Conservation (phyloP, 202 grass and related monocot genomes). For the Eragrostis tef region DNA sequence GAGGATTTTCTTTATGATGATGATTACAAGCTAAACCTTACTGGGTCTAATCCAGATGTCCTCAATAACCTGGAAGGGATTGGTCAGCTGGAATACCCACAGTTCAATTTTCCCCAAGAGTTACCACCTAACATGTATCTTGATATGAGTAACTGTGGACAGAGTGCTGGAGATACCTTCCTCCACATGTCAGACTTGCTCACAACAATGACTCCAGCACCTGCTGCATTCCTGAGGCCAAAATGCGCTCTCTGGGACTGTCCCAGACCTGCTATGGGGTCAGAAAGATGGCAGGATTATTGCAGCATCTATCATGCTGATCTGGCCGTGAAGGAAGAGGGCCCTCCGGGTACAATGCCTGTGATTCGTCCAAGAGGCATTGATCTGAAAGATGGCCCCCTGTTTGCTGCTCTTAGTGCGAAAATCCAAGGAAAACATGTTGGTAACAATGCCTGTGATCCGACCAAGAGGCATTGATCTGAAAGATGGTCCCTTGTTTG, state of each 20-base stretch:
- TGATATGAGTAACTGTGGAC: conserved; percentile 55
- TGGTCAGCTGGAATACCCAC: conserved; percentile 69
- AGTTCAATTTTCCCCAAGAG: conserved; percentile 73
- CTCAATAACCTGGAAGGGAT: conserved; percentile 66
- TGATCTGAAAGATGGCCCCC: conserved; percentile 88
- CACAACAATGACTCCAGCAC: conserved; percentile 69
- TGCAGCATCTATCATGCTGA: conserved; percentile 92
- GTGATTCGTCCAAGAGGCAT: conserved; percentile 89
- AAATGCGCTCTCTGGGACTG: conserved; percentile 99
- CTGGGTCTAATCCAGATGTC: conserved; percentile 52
- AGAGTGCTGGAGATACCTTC: conserved; percentile 56
- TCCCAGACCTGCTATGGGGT: conserved; percentile 78
- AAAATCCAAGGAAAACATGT: conserved; percentile 92
- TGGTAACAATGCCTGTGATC: conserved; percentile 91
- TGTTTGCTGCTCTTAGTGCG: conserved; percentile 86
- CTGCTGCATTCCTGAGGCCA: conserved; percentile 80
- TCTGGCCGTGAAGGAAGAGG: conserved; percentile 82
- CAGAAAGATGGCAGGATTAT: conserved; percentile 87
- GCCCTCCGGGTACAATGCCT: conserved; percentile 90
- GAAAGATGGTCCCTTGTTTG: conserved; percentile 91
- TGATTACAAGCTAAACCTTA: conserved; percentile 67
- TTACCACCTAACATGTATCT: conserved; percentile 58
- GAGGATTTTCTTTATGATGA: conserved; percentile 77
- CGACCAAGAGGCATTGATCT: conserved; percentile 90
- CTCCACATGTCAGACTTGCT: conserved; percentile 86